These are phyloP conservation scores for Zangia roseola DNA, from an alignment of 768 basidiomycete genomes.

Conservation along the genomic window DNA sequence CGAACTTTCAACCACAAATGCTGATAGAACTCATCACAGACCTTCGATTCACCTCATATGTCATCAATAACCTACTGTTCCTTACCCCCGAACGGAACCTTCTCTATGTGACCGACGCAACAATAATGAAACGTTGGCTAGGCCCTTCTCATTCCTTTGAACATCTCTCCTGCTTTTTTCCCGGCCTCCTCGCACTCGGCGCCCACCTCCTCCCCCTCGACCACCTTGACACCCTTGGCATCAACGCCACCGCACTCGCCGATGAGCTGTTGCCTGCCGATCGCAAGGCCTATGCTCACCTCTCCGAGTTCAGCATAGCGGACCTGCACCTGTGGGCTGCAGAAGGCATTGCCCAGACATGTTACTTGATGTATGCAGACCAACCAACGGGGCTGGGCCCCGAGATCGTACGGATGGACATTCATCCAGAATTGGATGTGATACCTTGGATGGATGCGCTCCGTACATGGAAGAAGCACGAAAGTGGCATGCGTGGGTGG, in stretches of 20 bases:
- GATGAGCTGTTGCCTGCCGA: conserved; percentile 19
- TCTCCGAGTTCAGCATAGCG: conserved; percentile 47
- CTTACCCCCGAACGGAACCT: conserved; percentile 18
- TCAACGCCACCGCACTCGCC: conserved; percentile 40
- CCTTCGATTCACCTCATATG: conserved; percentile 56
- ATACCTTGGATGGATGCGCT: conserved; percentile 33
- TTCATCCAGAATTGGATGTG: conserved; percentile 4
- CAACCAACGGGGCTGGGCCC: conserved; percentile 66
- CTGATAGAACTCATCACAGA: conserved; percentile 36
- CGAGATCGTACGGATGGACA: conserved; percentile 38
- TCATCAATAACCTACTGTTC: conserved; percentile 50
- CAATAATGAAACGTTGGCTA: conserved; percentile 19
- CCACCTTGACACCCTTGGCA: conserved; percentile 45
- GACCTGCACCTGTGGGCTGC: conserved; percentile 75
- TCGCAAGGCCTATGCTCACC: conserved; percentile 33
- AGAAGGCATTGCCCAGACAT: conserved; percentile 71
- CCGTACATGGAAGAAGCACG: conserved; percentile 45
- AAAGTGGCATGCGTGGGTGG: neutral
- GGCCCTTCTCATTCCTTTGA: conserved; percentile 53
- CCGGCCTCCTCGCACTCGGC: conserved; percentile 73
- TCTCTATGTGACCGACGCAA: conserved; percentile 61
- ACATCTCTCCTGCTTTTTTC: conserved; percentile 76
- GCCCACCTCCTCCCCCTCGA: conserved; percentile 60
- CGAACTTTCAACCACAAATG: neutral
- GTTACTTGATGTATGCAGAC: conserved; percentile 70